Percentiles rank a stretch among this genome's conserved stretches.
Conservation (phyloP, 2,329 filamentous ascomycete species). For the Aspergillus proliferans region DNA sequence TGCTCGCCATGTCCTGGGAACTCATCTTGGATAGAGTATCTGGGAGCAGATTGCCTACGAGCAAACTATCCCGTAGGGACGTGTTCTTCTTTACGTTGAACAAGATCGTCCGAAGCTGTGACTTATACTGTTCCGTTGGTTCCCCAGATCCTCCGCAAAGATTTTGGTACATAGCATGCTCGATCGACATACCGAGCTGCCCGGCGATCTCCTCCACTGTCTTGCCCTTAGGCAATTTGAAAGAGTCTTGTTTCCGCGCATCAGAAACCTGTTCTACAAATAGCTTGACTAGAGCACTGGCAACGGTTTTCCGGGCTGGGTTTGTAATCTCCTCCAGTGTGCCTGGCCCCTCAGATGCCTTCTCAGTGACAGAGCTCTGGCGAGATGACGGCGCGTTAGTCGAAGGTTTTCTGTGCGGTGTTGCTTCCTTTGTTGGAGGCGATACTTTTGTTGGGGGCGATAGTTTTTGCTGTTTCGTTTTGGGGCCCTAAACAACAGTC, state of each 20-base stretch:
- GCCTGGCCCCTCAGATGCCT: slow-evolving; percentile 25
- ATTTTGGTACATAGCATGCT: slow-evolving; percentile 59
- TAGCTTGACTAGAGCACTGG: slow-evolving; percentile 63
- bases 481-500: slow-evolving; percentile 31
- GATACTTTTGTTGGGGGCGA: slow-evolving; percentile 28
- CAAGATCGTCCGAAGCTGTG: slow-evolving; percentile 67
- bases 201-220: slow-evolving; percentile 61
- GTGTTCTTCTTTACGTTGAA: slow-evolving; percentile 88
- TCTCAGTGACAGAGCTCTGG: slow-evolving; percentile 25
- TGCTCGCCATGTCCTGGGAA: slow-evolving; percentile 82
- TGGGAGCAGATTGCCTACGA: slow-evolving; percentile 66
- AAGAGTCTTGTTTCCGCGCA: slow-evolving; percentile 60
- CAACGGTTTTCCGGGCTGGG: slow-evolving; percentile 60
- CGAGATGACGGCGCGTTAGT: slow-evolving; percentile 20
- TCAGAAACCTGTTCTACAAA: slow-evolving; percentile 60
- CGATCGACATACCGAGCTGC: slow-evolving; percentile 69
- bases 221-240: slow-evolving; percentile 57
- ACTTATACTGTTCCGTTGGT: slow-evolving; percentile 50
- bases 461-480: slow-evolving; percentile 36
- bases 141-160: slow-evolving; percentile 46
- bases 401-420: slow-evolving; percentile 28
- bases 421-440: slow-evolving; percentile 16
- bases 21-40: slow-evolving; percentile 81
- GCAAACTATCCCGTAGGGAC: slow-evolving; percentile 66
- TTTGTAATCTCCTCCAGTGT: slow-evolving; percentile 51